Evolutionary conservation across 106 monocot species (phyloP).

Genomic region (Allium fistulosum): DNA sequence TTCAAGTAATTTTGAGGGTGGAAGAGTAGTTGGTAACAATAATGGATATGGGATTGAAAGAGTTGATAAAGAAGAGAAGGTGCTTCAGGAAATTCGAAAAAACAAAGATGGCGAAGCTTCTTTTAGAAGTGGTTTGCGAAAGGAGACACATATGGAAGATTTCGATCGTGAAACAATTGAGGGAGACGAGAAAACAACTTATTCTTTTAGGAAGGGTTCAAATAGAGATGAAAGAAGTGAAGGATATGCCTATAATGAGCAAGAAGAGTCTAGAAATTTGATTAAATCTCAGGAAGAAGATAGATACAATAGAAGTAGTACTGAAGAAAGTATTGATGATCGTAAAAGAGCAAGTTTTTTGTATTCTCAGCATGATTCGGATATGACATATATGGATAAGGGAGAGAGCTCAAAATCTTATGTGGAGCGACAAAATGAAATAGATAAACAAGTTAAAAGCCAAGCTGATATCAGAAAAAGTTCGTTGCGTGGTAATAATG

Average conservation of each 20-base stretch:
- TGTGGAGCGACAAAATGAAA: conserved; percentile 1
- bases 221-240: conserved; percentile 1
- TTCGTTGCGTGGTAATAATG: background rate
- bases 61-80: conserved; percentile 8
- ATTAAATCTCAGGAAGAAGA: background rate
- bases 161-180: background rate
- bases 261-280: conserved; percentile 1
- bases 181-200: background rate
- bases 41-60: background rate
- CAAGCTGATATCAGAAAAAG: conserved; percentile 8
- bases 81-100: conserved; percentile 8
- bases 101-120: conserved; percentile 7
- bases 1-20: background rate
- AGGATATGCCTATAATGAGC: conserved; percentile 1
- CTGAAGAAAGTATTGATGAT: background rate
- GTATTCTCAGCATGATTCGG: background rate
- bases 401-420: conserved; percentile 9
- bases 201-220: background rate
- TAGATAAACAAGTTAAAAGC: conserved; percentile 5
- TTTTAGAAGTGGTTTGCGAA: background rate
- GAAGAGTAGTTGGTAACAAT: background rate
- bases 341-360: too few species aligned
- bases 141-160: background rate
- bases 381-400: conserved; percentile 1
- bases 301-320: background rate